phyloP scores from a whole-genome alignment of 164 flowering plant genomes.

The Stephania yunnanensis region DNA sequence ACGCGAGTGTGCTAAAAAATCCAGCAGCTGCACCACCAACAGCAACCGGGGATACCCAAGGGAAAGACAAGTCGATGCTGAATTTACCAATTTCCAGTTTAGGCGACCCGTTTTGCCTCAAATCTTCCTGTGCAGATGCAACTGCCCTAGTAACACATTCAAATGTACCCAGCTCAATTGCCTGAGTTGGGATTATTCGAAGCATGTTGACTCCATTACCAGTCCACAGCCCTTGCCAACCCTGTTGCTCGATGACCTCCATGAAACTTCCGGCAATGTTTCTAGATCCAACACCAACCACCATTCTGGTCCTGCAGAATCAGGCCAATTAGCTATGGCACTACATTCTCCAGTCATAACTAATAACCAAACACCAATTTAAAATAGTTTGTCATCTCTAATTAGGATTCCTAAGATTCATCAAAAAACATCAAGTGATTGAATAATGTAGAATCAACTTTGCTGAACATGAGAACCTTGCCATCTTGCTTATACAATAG shows the following conservation, averaged over 20 bases:
- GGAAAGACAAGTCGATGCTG: conserved; percentile 47
- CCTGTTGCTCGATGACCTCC: conserved; percentile 78
- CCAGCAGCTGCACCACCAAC: conserved; percentile 99
- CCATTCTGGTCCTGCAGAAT: conserved; percentile 82
- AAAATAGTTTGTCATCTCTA: neutral
- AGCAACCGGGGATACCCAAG: conserved; percentile 92
- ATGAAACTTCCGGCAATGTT: conserved; percentile 72
- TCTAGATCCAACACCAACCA: conserved; percentile 90
- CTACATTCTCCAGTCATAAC: neutral
- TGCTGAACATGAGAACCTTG: neutral
- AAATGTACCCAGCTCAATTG: conserved; percentile 90
- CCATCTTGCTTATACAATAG: neutral
- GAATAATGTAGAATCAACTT: neutral
- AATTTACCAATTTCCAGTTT: conserved; percentile 56
- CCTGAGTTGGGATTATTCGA: conserved; percentile 92
- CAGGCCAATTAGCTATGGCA: conserved; percentile 2
- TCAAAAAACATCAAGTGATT: neutral
- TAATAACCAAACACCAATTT: neutral
- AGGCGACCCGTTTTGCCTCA: conserved; percentile 42
- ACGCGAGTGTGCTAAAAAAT: conserved; percentile 68
- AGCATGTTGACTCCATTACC: conserved; percentile 89
- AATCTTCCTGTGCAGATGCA: conserved; percentile 67
- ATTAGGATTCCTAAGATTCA: neutral
- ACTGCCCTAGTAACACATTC: conserved; percentile 86
- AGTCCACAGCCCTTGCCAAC: conserved; percentile 96